Percentiles rank a stretch among this genome's conserved stretches.
Evolutionary conservation across 805 yeast genomes (phyloP).

Genomic region (Wickerhamomyces kurtzmanii): DNA sequence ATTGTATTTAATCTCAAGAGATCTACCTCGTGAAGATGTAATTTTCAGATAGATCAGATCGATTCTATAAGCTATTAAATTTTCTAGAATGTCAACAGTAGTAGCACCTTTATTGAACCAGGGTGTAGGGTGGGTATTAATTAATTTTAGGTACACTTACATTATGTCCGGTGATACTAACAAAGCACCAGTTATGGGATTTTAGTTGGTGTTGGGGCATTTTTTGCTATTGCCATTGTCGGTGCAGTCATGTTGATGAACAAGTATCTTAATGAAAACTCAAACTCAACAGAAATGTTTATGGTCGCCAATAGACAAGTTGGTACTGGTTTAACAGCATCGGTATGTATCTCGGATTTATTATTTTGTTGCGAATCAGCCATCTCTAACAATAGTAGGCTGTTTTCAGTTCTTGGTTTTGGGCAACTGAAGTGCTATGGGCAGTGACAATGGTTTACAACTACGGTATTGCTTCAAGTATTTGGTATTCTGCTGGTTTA

Average conservation of each 20-base stretch:
- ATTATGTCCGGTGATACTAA: constrained; percentile 20
- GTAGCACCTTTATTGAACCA: constrained; percentile 17
- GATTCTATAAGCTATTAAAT: constrained; percentile 20
- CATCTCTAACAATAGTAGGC: too few species aligned
- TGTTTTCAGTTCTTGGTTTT: constrained; percentile 34
- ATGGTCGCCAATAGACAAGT: constrained; percentile 29
- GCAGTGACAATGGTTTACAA: constrained; percentile 26
- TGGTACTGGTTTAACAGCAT: constrained; percentile 27
- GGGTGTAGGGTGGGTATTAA: too few species aligned
- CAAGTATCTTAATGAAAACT: constrained; percentile 25
- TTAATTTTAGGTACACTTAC: constrained; percentile 19
- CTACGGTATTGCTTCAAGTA: constrained; percentile 28
- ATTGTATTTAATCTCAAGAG: constrained; percentile 21
- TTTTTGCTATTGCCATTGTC: constrained; percentile 30
- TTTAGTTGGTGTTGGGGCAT: constrained; percentile 30
- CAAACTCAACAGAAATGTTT: constrained; percentile 29
- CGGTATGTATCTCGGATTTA: too few species aligned
- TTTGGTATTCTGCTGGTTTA: constrained; percentile 24
- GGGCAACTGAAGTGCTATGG: constrained; percentile 28
- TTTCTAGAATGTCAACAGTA: constrained; percentile 8
- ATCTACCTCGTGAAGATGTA: constrained; percentile 17
- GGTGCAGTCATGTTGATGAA: constrained; percentile 21
- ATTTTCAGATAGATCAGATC: constrained; percentile 17
- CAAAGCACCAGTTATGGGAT: constrained; percentile 29
- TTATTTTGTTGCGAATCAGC: too few species aligned